phyloP scores from a whole-genome alignment of 345 rosid species.

The Eucalyptus grandis region DNA sequence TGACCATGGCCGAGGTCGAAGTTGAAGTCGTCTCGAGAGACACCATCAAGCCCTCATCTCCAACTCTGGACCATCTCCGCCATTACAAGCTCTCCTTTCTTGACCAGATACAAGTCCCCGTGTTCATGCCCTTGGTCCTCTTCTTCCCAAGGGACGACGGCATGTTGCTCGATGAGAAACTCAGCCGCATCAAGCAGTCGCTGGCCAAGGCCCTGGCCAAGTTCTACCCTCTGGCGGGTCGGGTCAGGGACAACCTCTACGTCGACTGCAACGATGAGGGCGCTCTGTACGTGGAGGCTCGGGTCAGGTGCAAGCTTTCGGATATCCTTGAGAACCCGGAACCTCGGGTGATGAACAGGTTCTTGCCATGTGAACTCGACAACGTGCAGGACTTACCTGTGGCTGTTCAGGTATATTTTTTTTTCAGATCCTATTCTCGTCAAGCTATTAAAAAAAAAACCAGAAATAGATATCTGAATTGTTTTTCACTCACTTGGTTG shows the following conservation, averaged over 20 bases:
- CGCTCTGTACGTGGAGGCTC: conserved; percentile 9
- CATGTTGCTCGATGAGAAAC: neutral
- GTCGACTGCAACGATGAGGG: conserved; percentile 20
- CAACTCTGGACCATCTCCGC: conserved; percentile 18
- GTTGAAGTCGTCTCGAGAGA: conserved; percentile 5
- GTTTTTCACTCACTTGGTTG: too few relatives aligned
- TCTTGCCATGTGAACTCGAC: conserved; percentile 2
- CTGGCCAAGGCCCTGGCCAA: conserved; percentile 1
- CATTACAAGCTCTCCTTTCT: conserved; percentile 17
- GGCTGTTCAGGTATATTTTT: neutral
- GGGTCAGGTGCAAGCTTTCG: neutral
- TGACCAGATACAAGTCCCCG: conserved; percentile 22
- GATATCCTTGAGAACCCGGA: neutral
- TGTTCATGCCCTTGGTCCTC: conserved; percentile 13
- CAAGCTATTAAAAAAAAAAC: neutral
- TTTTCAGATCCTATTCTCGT: neutral
- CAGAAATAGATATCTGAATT: neutral
- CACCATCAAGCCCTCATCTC: conserved; percentile 21
- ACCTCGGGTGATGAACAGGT: neutral
- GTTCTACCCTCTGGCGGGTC: conserved; percentile 20
- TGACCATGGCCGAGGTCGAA: conserved; percentile 1
- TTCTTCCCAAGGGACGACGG: conserved; percentile 6
- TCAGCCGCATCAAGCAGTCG: neutral
- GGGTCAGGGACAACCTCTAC: conserved; percentile 9
- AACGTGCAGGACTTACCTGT: neutral